phyloP scores from a whole-genome alignment of 2,329 filamentous ascomycete species.

The Fusarium piperis region DNA sequence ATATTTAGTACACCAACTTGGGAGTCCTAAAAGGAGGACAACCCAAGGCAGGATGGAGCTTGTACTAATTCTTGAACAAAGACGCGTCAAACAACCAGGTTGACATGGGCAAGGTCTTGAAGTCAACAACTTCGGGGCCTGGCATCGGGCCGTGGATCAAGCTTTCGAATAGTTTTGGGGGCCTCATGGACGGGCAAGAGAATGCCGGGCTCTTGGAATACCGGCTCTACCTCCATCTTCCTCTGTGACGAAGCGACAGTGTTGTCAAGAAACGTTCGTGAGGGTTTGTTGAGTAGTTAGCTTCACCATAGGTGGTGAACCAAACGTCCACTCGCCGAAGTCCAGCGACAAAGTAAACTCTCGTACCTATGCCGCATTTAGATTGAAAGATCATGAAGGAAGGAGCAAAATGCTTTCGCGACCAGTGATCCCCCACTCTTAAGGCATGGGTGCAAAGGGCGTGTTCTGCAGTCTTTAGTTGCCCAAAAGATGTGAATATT shows the following conservation, averaged over 20 bases:
- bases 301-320: background rate
- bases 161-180: background rate
- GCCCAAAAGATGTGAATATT: background rate
- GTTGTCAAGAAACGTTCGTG: background rate
- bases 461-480: background rate
- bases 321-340: background rate
- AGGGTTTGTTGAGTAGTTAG: background rate
- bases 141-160: background rate
- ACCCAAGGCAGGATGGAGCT: background rate
- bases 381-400: background rate
- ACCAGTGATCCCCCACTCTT: background rate
- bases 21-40: background rate
- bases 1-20: background rate
- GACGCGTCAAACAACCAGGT: background rate
- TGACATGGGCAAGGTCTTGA: background rate
- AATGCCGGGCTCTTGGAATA: background rate
- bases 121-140: background rate
- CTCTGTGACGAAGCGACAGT: background rate
- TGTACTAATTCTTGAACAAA: background rate
- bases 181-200: background rate
- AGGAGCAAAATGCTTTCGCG: no score
- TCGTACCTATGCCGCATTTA: background rate
- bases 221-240: background rate
- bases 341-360: constrained; percentile 62
- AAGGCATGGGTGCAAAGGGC: background rate